These are phyloP conservation scores for Pisolithus thermaeus DNA, from an alignment of 1,284 basidiomycete genomes.

Conservation along the genomic window DNA sequence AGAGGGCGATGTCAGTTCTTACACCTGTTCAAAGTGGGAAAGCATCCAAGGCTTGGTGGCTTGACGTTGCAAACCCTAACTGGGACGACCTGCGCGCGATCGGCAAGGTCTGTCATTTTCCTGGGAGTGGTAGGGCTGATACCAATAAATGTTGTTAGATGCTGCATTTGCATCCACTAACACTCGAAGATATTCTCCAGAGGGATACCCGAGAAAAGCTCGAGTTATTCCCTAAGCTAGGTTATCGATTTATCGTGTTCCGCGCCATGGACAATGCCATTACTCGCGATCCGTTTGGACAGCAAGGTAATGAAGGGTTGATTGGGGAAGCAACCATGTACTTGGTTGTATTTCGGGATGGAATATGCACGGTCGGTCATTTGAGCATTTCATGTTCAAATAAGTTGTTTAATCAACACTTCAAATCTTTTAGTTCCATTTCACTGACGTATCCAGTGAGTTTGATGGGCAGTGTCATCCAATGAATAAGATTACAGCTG, in stretches of 20 bases:
- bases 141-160: constrained; percentile 40
- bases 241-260: constrained; percentile 92
- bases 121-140: not conserved
- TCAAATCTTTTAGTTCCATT: constrained; percentile 69
- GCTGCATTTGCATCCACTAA: constrained; percentile 88
- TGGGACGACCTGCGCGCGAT: constrained; percentile 88
- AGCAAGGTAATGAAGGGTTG: constrained; percentile 37
- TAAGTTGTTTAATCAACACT: not conserved
- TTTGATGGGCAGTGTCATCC: not conserved
- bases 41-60: constrained; percentile 72
- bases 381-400: constrained; percentile 1
- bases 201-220: constrained; percentile 93
- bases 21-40: constrained; percentile 6
- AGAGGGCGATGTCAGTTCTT: constrained; percentile 15
- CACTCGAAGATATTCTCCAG: constrained; percentile 93
- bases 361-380: constrained; percentile 75
- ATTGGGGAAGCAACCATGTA: constrained; percentile 85
- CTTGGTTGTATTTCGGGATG: constrained; percentile 85
- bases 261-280: constrained; percentile 70
- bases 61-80: constrained; percentile 86
- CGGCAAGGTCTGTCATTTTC: constrained; percentile 59
- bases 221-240: constrained; percentile 82
- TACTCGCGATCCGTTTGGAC: constrained; percentile 36
- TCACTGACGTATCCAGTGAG: constrained; percentile 78
- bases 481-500: not conserved